A percentile compares a stretch with the other conserved stretches of the same genome.
Evolutionary conservation across 495 filamentous ascomycete species (phyloP).

Genomic region (Tirmania nivea): DNA sequence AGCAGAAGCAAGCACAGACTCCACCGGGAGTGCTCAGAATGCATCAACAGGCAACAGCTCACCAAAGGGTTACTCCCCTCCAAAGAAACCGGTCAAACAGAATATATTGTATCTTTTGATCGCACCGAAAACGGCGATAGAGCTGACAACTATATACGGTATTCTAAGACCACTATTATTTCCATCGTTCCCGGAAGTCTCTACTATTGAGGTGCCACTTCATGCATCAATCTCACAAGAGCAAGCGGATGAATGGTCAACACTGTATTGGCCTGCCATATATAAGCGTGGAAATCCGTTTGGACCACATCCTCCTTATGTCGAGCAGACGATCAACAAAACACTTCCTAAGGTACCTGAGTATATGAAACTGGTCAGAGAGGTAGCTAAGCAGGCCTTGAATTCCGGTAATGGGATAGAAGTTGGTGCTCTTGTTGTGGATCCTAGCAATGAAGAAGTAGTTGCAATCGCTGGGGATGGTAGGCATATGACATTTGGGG

Average conservation of each 20-base stretch:
- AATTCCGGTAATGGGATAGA: conserved; percentile 38
- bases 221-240: conserved; percentile 48
- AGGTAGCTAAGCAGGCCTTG: conserved; percentile 35
- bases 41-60: not conserved
- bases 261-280: conserved; percentile 64
- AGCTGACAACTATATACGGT: conserved; percentile 27
- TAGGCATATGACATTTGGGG: conserved; percentile 4
- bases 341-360: conserved; percentile 14
- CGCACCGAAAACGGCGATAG: conserved; percentile 21
- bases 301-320: conserved; percentile 43
- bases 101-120: conserved; percentile 25
- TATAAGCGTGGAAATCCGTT: conserved; percentile 69
- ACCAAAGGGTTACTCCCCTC: not conserved
- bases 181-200: conserved; percentile 26
- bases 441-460: conserved; percentile 26
- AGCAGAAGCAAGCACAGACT: not conserved
- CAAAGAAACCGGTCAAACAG: conserved; percentile 4
- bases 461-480: conserved; percentile 16
- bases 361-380: conserved; percentile 48
- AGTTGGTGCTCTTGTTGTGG: conserved; percentile 67
- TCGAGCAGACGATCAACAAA: conserved; percentile 35
- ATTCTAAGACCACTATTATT: conserved; percentile 17
- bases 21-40: conserved; percentile 11
- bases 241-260: conserved; percentile 57
- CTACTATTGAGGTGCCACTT: conserved; percentile 42